phyloP scores from a whole-genome alignment of 495 filamentous ascomycete species.

The Talaromyces wortmannii region DNA sequence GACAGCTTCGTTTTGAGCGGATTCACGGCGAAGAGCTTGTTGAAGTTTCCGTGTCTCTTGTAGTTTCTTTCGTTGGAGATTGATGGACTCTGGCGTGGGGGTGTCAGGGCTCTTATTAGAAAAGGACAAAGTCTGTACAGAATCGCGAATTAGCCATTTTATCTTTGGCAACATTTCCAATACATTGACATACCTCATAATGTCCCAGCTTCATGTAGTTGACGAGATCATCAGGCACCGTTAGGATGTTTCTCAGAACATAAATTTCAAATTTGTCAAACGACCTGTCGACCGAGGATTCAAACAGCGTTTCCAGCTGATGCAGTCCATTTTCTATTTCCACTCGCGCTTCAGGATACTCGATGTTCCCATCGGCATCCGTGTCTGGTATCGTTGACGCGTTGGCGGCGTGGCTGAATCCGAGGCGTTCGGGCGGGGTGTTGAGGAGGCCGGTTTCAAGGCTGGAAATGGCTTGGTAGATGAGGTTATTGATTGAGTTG shows the following conservation, averaged over 20 bases:
- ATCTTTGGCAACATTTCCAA: not conserved
- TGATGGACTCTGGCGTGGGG: constrained; percentile 59
- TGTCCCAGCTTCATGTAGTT: constrained; percentile 75
- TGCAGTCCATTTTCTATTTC: constrained; percentile 90
- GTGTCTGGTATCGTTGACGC: constrained; percentile 40
- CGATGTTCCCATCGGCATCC: constrained; percentile 45
- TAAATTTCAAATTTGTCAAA: constrained; percentile 82
- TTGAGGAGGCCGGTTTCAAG: constrained; percentile 73
- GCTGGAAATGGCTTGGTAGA: constrained; percentile 75
- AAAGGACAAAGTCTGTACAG: constrained; percentile 27
- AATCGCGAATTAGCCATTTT: not conserved
- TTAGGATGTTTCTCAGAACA: constrained; percentile 81
- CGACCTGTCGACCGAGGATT: constrained; percentile 65
- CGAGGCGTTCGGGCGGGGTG: constrained; percentile 64
- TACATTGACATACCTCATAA: constrained; percentile 59
- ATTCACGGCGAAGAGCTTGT: constrained; percentile 64
- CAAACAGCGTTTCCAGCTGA: constrained; percentile 91
- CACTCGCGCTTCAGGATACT: constrained; percentile 53
- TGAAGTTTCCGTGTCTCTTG: constrained; percentile 78
- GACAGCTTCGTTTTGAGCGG: constrained; percentile 65
- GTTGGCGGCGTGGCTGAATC: constrained; percentile 51
- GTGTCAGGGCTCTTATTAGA: constrained; percentile 19
- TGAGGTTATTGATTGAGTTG: constrained; percentile 86
- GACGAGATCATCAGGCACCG: constrained; percentile 63
- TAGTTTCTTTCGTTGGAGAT: constrained; percentile 64